Evolutionary conservation across 1,284 basidiomycete genomes (phyloP).

Genomic region (Microbotryum intermedium): DNA sequence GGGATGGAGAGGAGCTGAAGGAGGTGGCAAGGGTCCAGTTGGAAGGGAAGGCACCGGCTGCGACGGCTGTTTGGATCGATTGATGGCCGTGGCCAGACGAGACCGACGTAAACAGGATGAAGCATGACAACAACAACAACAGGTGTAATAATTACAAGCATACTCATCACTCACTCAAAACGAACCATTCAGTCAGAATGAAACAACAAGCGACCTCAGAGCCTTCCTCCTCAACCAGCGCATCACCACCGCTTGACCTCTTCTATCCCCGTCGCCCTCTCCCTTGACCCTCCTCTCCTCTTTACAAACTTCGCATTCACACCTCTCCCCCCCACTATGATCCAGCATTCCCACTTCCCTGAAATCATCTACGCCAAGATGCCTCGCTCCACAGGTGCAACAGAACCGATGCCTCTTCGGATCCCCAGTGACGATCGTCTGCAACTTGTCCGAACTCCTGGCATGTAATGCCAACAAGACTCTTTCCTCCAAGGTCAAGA

Average conservation of each 20-base stretch:
- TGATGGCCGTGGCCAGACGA: not conserved
- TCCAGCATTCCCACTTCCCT: too few species aligned
- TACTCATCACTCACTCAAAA: too few species aligned
- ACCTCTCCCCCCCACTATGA: not conserved
- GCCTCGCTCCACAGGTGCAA: not conserved
- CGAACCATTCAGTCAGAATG: too few species aligned
- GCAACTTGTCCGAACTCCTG: not conserved
- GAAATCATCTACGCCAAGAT: not conserved
- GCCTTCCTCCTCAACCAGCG: too few species aligned
- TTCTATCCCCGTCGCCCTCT: not conserved
- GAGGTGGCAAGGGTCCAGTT: conserved; percentile 35
- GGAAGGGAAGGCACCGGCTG: conserved; percentile 26
- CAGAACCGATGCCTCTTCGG: not conserved
- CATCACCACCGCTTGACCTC: too few species aligned
- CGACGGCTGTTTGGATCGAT: conserved; percentile 33
- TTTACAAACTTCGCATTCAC: not conserved
- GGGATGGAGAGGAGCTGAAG: conserved; percentile 27
- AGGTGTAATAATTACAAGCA: too few species aligned
- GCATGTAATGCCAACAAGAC: not conserved
- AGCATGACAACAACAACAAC: too few species aligned
- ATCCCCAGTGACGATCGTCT: not conserved
- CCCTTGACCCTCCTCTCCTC: not conserved
- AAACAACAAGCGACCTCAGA: too few species aligned
- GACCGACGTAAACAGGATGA: too few species aligned
- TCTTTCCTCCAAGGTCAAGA: not conserved